phyloP scores from a whole-genome alignment of 768 basidiomycete genomes.

The Pulveroboletus ravenelii region DNA sequence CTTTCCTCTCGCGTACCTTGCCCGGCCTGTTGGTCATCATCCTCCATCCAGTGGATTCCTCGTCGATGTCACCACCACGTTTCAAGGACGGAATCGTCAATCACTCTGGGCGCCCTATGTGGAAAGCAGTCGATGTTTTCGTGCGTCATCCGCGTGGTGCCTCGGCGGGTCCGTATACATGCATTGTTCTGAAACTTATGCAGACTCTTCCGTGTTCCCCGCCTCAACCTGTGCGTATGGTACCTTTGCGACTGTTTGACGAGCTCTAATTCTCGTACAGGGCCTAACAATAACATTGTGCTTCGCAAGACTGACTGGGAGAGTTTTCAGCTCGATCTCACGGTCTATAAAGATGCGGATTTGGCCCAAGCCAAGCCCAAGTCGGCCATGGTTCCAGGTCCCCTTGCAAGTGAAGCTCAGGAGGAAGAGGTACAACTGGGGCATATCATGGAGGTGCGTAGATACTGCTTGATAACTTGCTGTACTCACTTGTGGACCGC shows the following conservation, averaged over 20 bases:
- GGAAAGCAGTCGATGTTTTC: slow-evolving; percentile 19
- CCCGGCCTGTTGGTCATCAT: neutral
- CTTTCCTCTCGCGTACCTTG: neutral
- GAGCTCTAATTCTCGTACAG: slow-evolving; percentile 4
- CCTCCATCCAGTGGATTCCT: slow-evolving; percentile 11
- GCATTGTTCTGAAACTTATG: neutral
- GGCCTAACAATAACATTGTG: slow-evolving; percentile 12
- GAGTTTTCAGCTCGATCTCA: slow-evolving; percentile 1
- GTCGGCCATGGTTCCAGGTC: neutral
- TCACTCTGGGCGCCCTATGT: slow-evolving; percentile 20
- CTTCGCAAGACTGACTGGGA: slow-evolving; percentile 21
- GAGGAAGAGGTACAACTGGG: neutral
- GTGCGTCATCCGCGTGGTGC: slow-evolving; percentile 11
- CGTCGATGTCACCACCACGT: neutral
- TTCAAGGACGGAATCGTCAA: neutral
- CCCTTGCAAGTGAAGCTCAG: neutral
- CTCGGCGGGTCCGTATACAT: neutral
- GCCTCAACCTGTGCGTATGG: slow-evolving; percentile 12
- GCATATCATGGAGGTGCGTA: slow-evolving; percentile 1
- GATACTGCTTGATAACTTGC: neutral
- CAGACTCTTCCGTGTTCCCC: neutral
- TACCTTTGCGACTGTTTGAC: neutral
- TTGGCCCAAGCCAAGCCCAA: neutral
- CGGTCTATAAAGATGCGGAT: neutral
- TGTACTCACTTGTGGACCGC: neutral